A percentile compares a stretch with the other conserved stretches of the same genome.
Evolutionary conservation across 2,329 filamentous ascomycete genomes (phyloP).

Genomic region (Raffaelea albimanens): DNA sequence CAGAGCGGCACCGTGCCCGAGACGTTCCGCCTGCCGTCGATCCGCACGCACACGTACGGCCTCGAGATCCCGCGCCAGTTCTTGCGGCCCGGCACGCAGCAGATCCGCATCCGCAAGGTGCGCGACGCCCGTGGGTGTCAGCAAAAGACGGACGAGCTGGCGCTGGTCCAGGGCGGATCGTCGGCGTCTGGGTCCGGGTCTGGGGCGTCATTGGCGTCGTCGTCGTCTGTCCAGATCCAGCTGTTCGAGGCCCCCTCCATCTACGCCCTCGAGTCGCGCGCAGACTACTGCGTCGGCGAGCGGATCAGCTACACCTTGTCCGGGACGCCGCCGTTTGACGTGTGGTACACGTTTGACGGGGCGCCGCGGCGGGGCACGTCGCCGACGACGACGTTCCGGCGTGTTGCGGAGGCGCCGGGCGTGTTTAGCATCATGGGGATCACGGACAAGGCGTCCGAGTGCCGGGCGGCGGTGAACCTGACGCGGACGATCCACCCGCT

Average conservation of each 20-base stretch:
- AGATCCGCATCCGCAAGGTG: conserved; percentile 81
- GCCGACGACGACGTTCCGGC: conserved; percentile 74
- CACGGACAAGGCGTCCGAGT: conserved; percentile 80
- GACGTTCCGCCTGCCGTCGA: conserved; percentile 70
- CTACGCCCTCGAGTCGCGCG: conserved; percentile 72
- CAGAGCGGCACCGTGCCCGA: conserved; percentile 73
- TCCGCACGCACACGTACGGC: conserved; percentile 63
- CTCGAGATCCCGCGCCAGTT: conserved; percentile 78
- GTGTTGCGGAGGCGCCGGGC: conserved; percentile 85
- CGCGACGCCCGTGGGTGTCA: conserved; percentile 82
- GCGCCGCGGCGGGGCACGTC: conserved; percentile 70
- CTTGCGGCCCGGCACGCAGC: conserved; percentile 80
- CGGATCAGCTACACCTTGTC: conserved; percentile 86
- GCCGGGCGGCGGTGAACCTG: conserved; percentile 69
- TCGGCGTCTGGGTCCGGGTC: conserved; percentile 46
- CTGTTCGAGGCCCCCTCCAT: conserved; percentile 91
- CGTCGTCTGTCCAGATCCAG: conserved; percentile 70
- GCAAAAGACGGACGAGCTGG: conserved; percentile 36
- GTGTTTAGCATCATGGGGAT: conserved; percentile 80
- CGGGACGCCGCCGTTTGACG: conserved; percentile 83
- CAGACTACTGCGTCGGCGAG: conserved; percentile 92
- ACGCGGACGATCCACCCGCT: conserved; percentile 82
- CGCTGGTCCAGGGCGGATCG: conserved; percentile 42
- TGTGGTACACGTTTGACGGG: conserved; percentile 83
- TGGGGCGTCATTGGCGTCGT: conserved; percentile 18